A percentile compares a stretch with the other conserved stretches of the same genome.
Evolutionary conservation across 805 yeast species (phyloP).

Genomic region (Komagataella kurtzmanii): DNA sequence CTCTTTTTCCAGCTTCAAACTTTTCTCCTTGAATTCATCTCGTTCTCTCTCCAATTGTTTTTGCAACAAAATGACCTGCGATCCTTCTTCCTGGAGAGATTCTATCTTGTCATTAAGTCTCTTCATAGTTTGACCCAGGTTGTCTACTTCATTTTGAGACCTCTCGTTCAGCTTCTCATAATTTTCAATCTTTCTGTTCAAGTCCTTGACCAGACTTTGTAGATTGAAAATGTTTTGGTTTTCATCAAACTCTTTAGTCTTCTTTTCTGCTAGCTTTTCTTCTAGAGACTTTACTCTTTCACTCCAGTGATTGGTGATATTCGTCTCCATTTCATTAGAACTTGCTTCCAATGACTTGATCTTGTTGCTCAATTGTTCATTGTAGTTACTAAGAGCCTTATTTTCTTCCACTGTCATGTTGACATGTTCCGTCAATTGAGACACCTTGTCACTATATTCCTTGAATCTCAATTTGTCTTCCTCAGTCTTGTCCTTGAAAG

Average conservation of each 20-base stretch:
- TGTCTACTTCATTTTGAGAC: constrained; percentile 46
- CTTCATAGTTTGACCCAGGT: constrained; percentile 35
- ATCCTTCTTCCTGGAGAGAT: constrained; percentile 27
- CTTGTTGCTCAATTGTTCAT: constrained; percentile 33
- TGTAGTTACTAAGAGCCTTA: constrained; percentile 43
- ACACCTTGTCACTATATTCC: constrained; percentile 13
- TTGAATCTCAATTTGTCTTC: constrained; percentile 10
- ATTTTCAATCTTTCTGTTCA: constrained; percentile 35
- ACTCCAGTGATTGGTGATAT: constrained; percentile 43
- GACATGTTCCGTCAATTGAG: constrained; percentile 34
- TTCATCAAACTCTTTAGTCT: constrained; percentile 35
- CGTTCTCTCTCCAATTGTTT: constrained; percentile 44
- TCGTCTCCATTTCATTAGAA: constrained; percentile 35
- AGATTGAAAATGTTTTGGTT: constrained; percentile 34
- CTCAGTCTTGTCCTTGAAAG: constrained; percentile 16
- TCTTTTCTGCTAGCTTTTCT: constrained; percentile 30
- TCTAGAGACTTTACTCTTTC: constrained; percentile 40
- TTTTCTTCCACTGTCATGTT: constrained; percentile 54
- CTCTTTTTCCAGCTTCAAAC: constrained; percentile 41
- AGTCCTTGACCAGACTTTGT: constrained; percentile 39
- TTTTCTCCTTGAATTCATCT: constrained; percentile 37
- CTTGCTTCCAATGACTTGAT: constrained; percentile 32
- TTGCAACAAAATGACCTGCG: constrained; percentile 26
- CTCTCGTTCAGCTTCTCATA: constrained; percentile 35
- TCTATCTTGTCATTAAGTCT: constrained; percentile 30